These are phyloP conservation scores for Thuidium tamariscinum DNA, from an alignment of 225 moss, liverwort and hornwort species.

Conservation along the genomic window DNA sequence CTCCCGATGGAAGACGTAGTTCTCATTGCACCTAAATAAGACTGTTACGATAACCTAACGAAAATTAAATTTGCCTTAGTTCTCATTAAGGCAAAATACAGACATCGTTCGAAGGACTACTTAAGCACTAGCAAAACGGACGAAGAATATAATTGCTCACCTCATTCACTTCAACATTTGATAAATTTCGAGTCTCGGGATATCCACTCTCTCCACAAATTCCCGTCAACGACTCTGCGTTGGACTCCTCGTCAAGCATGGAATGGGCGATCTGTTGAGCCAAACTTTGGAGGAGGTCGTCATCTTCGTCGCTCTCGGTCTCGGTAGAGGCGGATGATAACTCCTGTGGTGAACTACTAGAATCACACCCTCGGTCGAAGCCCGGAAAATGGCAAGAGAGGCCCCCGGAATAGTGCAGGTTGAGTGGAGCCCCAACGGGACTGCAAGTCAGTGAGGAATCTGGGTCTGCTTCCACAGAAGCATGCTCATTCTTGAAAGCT, in stretches of 20 bases:
- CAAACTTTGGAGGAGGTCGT: conserved; percentile 61
- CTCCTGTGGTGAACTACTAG: not conserved
- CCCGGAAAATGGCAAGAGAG: not conserved
- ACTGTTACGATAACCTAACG: not conserved
- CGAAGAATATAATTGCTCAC: not conserved
- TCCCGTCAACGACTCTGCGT: not conserved
- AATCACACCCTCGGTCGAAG: conserved; percentile 17
- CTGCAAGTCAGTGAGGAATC: not conserved
- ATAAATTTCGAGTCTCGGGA: not conserved
- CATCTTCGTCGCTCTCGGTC: conserved; percentile 83
- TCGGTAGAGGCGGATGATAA: conserved; percentile 54
- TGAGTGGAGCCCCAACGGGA: not conserved
- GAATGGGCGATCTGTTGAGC: conserved; percentile 80
- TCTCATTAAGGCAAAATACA: no score
- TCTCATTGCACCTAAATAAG: not conserved
- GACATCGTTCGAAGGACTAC: no score
- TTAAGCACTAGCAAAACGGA: no score
- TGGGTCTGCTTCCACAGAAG: not conserved
- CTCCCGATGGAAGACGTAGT: no score
- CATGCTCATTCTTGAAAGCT: not conserved
- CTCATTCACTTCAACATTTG: conserved; percentile 3
- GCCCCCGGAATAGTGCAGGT: not conserved
- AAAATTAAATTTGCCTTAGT: no score
- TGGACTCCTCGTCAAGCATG: conserved; percentile 62
- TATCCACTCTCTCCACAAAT: not conserved